phyloP scores from a whole-genome alignment of 2,329 filamentous ascomycete genomes.

The Aspergillus fijiensis region DNA sequence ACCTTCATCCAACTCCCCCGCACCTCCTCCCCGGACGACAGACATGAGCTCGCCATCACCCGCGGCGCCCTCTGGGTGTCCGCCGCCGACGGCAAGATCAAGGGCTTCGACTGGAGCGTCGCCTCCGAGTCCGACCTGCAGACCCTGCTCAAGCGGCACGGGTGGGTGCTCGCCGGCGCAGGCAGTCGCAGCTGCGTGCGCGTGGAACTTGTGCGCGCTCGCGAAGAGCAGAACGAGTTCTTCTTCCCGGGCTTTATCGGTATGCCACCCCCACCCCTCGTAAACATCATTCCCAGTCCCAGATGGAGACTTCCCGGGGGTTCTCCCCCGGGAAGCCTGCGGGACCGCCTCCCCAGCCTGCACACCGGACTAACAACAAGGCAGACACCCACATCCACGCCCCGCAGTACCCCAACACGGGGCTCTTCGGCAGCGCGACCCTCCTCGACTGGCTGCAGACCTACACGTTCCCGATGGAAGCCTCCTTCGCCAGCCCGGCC shows the following conservation, averaged over 20 bases:
- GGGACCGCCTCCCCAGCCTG: neutral
- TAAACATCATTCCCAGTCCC: too few relatives aligned
- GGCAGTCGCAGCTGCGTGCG: constrained; percentile 24
- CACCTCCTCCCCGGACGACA: constrained; percentile 34
- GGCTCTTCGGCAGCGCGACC: constrained; percentile 90
- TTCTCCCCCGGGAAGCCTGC: too few relatives aligned
- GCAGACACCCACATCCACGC: constrained; percentile 94
- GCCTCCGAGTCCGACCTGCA: constrained; percentile 25
- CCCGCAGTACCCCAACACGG: constrained; percentile 88
- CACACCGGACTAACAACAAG: too few relatives aligned
- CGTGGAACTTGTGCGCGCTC: constrained; percentile 38
- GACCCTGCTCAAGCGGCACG: constrained; percentile 31
- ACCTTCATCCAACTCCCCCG: constrained; percentile 60
- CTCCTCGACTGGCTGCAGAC: constrained; percentile 89
- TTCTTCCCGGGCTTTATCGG: constrained; percentile 52
- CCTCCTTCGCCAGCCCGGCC: constrained; percentile 58
- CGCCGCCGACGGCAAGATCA: constrained; percentile 32
- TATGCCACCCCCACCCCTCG: constrained; percentile 19
- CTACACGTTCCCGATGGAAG: constrained; percentile 93
- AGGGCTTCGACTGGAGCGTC: constrained; percentile 36
- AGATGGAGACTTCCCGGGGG: too few relatives aligned
- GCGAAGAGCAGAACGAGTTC: constrained; percentile 44
- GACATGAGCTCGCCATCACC: constrained; percentile 54
- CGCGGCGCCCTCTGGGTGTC: constrained; percentile 47
- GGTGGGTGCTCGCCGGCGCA: constrained; percentile 26